Evolutionary conservation across 2,329 filamentous ascomycete species (phyloP).

Genomic region (Stagonosporopsis tanaceti): DNA sequence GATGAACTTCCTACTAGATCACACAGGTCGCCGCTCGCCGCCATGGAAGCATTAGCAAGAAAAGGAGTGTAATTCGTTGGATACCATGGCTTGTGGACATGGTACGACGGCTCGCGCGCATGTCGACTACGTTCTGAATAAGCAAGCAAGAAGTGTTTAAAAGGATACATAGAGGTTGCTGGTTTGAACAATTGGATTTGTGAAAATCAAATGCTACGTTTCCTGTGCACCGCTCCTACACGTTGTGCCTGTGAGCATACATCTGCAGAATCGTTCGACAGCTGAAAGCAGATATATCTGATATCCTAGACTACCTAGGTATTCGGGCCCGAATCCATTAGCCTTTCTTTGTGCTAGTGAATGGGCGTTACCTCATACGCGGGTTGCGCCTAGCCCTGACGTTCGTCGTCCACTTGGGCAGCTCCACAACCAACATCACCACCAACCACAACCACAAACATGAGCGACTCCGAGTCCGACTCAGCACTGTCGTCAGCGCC

Average conservation of each 20-base stretch:
- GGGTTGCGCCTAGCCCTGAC: constrained; percentile 37
- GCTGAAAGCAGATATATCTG: neutral
- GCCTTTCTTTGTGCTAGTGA: constrained; percentile 38
- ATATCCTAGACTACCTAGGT: constrained; percentile 19
- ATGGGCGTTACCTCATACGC: constrained; percentile 47
- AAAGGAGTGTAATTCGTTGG: no score
- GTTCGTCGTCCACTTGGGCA: constrained; percentile 25
- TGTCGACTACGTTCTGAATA: neutral
- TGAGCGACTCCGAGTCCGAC: constrained; percentile 66
- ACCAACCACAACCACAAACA: constrained; percentile 46
- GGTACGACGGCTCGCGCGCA: neutral
- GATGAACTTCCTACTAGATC: no score
- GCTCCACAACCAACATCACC: constrained; percentile 1
- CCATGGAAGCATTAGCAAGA: no score
- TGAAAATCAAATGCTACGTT: neutral
- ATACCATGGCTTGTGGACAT: neutral
- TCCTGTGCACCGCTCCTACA: neutral
- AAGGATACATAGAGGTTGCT: neutral
- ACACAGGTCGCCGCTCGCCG: no score
- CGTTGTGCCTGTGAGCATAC: neutral
- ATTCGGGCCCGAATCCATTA: constrained; percentile 24
- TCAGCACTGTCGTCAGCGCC: constrained; percentile 65
- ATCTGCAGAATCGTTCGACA: neutral
- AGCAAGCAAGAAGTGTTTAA: neutral
- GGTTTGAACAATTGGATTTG: neutral